Evolutionary conservation across 768 basidiomycete genomes (phyloP).

Genomic region (Panus rudis): DNA sequence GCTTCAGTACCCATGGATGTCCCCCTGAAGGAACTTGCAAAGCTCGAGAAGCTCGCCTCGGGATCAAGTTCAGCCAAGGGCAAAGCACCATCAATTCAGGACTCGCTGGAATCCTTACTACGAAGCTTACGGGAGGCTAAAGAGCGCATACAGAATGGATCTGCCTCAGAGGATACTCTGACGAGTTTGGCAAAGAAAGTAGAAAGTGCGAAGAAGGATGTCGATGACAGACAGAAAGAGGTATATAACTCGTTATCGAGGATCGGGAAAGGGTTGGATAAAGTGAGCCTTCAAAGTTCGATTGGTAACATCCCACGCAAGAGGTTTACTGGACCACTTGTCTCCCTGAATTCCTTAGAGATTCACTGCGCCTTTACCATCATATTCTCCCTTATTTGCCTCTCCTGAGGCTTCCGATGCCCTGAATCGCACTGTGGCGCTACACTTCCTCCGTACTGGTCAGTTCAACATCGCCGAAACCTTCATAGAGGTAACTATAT

Average conservation of each 20-base stretch:
- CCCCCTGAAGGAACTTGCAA: conserved; percentile 71
- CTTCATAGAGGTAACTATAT: conserved; percentile 55
- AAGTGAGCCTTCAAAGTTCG: conserved; percentile 43
- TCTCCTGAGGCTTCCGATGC: conserved; percentile 52
- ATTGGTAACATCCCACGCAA: not conserved
- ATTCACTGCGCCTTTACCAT: conserved; percentile 50
- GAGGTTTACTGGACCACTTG: conserved; percentile 8
- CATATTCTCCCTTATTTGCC: conserved; percentile 60
- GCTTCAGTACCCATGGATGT: conserved; percentile 48
- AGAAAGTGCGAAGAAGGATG: conserved; percentile 71
- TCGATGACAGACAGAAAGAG: conserved; percentile 87
- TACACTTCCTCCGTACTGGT: conserved; percentile 76
- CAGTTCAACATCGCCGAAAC: conserved; percentile 72
- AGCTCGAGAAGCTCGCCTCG: conserved; percentile 59
- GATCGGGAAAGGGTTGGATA: conserved; percentile 85
- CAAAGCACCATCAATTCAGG: conserved; percentile 46
- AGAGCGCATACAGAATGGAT: conserved; percentile 41
- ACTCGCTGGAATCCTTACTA: conserved; percentile 61
- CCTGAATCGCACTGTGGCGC: conserved; percentile 62
- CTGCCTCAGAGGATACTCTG: conserved; percentile 42
- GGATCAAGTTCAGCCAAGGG: conserved; percentile 34
- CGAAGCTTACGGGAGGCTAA: conserved; percentile 49
- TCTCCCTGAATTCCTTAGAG: conserved; percentile 29
- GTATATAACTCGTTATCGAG: conserved; percentile 70
- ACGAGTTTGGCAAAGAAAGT: conserved; percentile 48